Evolutionary conservation across 805 yeast genomes (phyloP), one percentile per base, ranked within the genome.

Genomic region (fission yeast (Schizosaccharomyces pombe)): DNA sequence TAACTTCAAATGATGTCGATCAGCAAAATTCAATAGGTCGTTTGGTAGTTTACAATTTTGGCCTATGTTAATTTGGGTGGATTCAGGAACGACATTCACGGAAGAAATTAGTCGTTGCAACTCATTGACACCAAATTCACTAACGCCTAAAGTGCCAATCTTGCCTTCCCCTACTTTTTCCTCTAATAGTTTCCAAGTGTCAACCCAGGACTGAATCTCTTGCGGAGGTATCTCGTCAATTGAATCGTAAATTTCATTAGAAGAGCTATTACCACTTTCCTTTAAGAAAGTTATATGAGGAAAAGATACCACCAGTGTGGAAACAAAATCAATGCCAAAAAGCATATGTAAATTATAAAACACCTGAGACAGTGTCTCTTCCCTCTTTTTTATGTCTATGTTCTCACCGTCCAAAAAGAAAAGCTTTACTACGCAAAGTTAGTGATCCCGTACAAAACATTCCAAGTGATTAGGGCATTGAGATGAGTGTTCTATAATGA

Each of bases 131-230:
- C 49, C 49, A 24, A 43, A 43, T 12, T 43, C 49, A 43, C 49
- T 43, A 16, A 43, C 14, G 9, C 49, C 30, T 26, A 43, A 26
- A 19, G 28, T 26, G 28, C n/a, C 31, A 14, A 43, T n/a, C 11
- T 43, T 43, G 8, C 30, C 30, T 14, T 19, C 14, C 2, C n/a
- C 16, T 4, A 43, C 31, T 26, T 43, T 43, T 43, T 22, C 49
- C 26, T 43, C 49, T 12, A 43, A 19, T 2, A 43, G 14, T 12
- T 43, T 43, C 49, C 49, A 43, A 22, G 49, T 43, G 12, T 43
- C 49, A 24, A 43, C 26, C 49, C 49, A 43, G 26, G 49, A 43
- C 26, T 43, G 49, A 22, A 19, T 19, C 49, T 43, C 49, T 26
- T 24, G n/a, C 14, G 19, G 3, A 43, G 49, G 30, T 14, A 43